Percentiles rank a stretch among this genome's conserved stretches.
Conservation (phyloP, 306 rosid genomes). For the Trifolium pratense region DNA sequence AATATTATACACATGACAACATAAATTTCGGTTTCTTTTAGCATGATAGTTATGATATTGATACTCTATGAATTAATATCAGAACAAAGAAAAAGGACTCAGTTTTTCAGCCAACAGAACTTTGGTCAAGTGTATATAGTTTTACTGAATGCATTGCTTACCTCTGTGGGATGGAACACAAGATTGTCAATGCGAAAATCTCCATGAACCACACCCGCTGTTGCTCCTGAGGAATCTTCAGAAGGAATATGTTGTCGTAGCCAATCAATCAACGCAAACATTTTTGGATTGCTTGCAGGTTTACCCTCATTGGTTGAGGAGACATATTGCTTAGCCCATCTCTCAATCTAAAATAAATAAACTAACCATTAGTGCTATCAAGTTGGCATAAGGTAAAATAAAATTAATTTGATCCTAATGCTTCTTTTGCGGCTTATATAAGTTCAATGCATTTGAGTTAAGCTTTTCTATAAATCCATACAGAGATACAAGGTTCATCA, state of each 20-base stretch:
- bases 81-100: slow-evolving; percentile 23
- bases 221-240: slow-evolving; percentile 81
- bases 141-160: slow-evolving; percentile 40
- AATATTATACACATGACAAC: slow-evolving; percentile 26
- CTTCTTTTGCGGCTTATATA: not conserved
- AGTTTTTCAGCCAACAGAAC: slow-evolving; percentile 26
- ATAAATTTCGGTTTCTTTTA: slow-evolving; percentile 37
- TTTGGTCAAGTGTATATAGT: slow-evolving; percentile 15
- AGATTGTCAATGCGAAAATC: slow-evolving; percentile 95
- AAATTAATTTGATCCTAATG: slow-evolving; percentile 28
- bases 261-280: slow-evolving; percentile 86
- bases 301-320: slow-evolving; percentile 83
- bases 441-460: slow-evolving; percentile 16
- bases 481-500: slow-evolving; percentile 1
- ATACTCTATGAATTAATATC: slow-evolving; percentile 25
- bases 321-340: slow-evolving; percentile 91
- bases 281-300: slow-evolving; percentile 80
- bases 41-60: slow-evolving; percentile 16
- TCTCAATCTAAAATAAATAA: slow-evolving; percentile 69
- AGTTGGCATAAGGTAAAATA: slow-evolving; percentile 15
- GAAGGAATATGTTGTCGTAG: slow-evolving; percentile 67
- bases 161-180: slow-evolving; percentile 91
- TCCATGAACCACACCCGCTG: slow-evolving; percentile 92
- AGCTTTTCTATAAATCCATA: slow-evolving; percentile 3
- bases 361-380: not conserved